Base-by-base conservation (phyloP, 495 filamentous ascomycete genomes). In the Daldinia concentrica region DNA sequence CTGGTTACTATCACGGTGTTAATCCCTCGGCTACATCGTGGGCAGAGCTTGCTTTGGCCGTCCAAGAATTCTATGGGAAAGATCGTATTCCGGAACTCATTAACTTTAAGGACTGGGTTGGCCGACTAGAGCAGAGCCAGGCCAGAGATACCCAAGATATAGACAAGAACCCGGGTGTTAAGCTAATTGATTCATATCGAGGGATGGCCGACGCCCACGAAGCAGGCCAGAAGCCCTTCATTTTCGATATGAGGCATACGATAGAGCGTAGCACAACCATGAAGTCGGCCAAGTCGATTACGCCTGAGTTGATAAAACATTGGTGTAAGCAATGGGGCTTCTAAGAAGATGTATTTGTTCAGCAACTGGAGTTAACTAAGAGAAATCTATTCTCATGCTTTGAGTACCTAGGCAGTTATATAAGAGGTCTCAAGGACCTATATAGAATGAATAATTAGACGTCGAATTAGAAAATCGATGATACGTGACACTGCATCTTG, bases 241-340 rank as follows among this genome's bases (percentile, higher is more conserved):
- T 77, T 51, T 83, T 58, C 34, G 68, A 68, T 14, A 77, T 83
- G 68, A 76, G 77, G 14, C 74, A 70, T 26, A 84, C 80, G 0
- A 73, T 61, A 27, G 58, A 65, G 27, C 74, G 74, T 17, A 81
- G 79, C 54, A 62, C 72, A 50, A 81, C 82, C 2, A 79, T 86
- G 76, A 69, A 64, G 26, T 58, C 74, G 8, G 74, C 81, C 60
- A 64, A 76, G 14, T 63, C 80, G 0, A 76, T 87, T 11, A 82
- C 78, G 8, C 68, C 64, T 1, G 77, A 78, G 14, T 67, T 85
- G 76, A 84, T 87, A 80, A 73, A 68, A 51, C 77, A 79, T 34
- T 88, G 86, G 85, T 79, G 86, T 58, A 64, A 71, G 54, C 84
- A 87, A 64, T 87, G 84, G 85, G 69, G 63, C 0, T 84, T 79